Conservation (phyloP, 1,284 basidiomycete species). For the Trametes polyzona region DNA sequence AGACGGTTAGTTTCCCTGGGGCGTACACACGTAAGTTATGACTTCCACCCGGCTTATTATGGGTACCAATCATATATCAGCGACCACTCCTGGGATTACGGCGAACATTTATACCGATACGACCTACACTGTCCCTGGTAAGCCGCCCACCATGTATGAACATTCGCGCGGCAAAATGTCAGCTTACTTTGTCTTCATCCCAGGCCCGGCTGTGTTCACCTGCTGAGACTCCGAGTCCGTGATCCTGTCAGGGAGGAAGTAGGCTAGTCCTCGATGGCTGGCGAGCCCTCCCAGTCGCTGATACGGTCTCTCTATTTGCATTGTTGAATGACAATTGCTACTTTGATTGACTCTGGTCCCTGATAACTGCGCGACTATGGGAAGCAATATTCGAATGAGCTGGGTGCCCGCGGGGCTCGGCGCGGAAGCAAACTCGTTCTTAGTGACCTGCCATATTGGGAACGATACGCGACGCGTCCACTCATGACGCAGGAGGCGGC, state of each 20-base stretch:
- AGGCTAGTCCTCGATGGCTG: too few species aligned
- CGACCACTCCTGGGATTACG: slow-evolving; percentile 39
- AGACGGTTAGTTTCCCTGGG: slow-evolving; percentile 56
- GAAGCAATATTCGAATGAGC: too few species aligned
- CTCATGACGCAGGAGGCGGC: slow-evolving; percentile 14
- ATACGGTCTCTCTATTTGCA: too few species aligned
- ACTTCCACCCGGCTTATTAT: neutral
- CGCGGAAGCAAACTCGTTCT: too few species aligned
- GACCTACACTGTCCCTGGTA: slow-evolving; percentile 31
- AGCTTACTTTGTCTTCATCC: neutral
- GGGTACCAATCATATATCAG: slow-evolving; percentile 8
- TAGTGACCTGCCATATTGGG: slow-evolving; percentile 7
- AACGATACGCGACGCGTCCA: neutral
- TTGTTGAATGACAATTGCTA: too few species aligned
- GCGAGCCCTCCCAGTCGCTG: too few species aligned
- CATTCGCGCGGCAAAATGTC: neutral
- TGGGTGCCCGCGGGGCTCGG: too few species aligned
- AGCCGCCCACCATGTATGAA: neutral
- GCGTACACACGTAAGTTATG: slow-evolving; percentile 44
- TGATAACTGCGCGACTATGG: too few species aligned
- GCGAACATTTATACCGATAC: slow-evolving; percentile 27
- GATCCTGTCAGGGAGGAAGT: too few species aligned
- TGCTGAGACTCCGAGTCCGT: too few species aligned
- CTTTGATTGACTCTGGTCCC: too few species aligned
- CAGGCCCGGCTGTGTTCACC: slow-evolving; percentile 29